Conservation (phyloP, 2,329 filamentous ascomycete species). For the Fusarium nygamai region DNA sequence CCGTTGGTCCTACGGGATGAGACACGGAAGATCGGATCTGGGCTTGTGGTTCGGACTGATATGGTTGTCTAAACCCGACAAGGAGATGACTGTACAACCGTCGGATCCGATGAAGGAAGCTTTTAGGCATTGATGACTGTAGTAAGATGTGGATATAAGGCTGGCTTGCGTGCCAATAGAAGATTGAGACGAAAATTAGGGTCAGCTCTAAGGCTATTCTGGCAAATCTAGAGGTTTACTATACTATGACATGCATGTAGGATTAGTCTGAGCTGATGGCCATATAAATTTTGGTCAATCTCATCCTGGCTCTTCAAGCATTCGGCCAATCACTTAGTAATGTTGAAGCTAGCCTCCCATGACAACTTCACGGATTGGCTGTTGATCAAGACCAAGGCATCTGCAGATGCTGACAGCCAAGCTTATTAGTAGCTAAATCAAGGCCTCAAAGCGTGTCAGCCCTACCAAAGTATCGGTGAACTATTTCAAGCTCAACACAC, state of each 20-base stretch:
- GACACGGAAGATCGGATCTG: not conserved
- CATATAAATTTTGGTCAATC: not conserved
- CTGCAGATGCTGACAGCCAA: slow-evolving; percentile 17
- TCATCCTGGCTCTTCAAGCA: not conserved
- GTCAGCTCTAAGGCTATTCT: not conserved
- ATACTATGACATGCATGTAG: not conserved
- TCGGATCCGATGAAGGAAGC: not conserved
- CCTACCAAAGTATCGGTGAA: not conserved
- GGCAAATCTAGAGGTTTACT: not conserved
- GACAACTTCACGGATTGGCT: too few species aligned
- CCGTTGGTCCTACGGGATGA: not conserved
- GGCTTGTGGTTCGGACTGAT: not conserved
- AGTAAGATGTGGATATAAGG: not conserved
- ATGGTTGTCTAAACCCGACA: not conserved
- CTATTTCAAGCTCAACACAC: not conserved
- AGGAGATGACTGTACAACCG: not conserved
- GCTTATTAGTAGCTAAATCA: not conserved
- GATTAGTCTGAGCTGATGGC: not conserved
- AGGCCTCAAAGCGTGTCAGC: slow-evolving; percentile 8
- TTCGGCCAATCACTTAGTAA: not conserved
- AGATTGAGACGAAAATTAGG: accelerated
- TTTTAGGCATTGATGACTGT: not conserved
- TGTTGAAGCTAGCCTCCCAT: not conserved
- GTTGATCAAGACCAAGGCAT: not conserved
- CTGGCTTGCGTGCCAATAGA: not conserved